phyloP scores from a whole-genome alignment of 2,329 filamentous ascomycete genomes.

The Shiraia bambusicola region DNA sequence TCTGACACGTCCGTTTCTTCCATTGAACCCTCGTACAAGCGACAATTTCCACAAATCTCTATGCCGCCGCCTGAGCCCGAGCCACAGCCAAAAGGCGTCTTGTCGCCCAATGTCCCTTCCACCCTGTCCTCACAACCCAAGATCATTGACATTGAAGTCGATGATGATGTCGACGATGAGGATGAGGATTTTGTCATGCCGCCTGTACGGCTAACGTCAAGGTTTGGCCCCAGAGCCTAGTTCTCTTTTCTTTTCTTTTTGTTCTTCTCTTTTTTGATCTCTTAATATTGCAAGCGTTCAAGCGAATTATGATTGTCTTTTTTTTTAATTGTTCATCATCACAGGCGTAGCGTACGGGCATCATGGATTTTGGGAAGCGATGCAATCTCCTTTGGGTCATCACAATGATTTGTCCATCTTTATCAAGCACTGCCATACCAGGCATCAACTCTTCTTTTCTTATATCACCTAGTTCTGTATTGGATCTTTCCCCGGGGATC shows the following conservation, averaged over 20 bases:
- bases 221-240: slow-evolving; percentile 19
- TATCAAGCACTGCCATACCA: no score
- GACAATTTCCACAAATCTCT: slow-evolving; percentile 17
- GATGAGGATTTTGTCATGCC: slow-evolving; percentile 40
- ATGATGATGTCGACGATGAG: slow-evolving; percentile 39
- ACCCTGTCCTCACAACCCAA: slow-evolving; percentile 15
- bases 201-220: slow-evolving; percentile 40
- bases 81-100: slow-evolving; percentile 6
- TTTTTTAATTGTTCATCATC: slow-evolving; percentile 11
- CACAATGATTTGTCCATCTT: no score
- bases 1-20: slow-evolving; percentile 21
- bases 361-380: background rate
- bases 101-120: slow-evolving; percentile 9
- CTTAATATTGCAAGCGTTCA: slow-evolving; percentile 34
- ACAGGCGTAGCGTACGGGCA: background rate
- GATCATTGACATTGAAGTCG: slow-evolving; percentile 39
- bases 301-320: slow-evolving; percentile 25
- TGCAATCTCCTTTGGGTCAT: background rate
- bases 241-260: slow-evolving; percentile 1
- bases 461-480: no score
- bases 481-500: no score
- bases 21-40: slow-evolving; percentile 15
- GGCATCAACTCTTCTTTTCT: no score
- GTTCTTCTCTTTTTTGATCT: slow-evolving; percentile 8
- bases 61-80: slow-evolving; percentile 8